Evolutionary conservation across 108 stramenopile species (phyloP).

Genomic region (Epithemia pelagica): DNA sequence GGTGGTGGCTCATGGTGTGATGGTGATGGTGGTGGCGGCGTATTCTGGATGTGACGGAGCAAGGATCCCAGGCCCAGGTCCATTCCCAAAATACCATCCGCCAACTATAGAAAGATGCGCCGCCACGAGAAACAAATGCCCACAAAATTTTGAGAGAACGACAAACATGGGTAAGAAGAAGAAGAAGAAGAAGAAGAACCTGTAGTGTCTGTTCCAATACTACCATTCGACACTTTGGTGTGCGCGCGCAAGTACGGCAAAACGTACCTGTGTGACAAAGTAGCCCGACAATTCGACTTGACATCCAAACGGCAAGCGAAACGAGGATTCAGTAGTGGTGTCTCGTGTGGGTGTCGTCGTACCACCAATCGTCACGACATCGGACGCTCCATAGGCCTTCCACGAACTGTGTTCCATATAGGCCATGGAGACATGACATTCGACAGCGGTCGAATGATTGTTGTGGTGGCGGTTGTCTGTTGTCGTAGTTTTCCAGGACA

Average conservation of each 20-base stretch:
- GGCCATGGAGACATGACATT: no score
- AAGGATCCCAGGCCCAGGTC: no score
- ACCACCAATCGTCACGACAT: slow-evolving; percentile 12
- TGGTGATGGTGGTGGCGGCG: no score
- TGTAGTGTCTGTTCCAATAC: no score
- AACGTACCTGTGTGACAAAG: slow-evolving; percentile 83
- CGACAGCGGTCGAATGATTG: slow-evolving; percentile 14
- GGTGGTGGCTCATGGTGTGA: no score
- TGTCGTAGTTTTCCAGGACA: slow-evolving; percentile 53
- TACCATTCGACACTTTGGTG: slow-evolving; percentile 20
- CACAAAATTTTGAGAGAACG: no score
- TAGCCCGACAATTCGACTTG: slow-evolving; percentile 76
- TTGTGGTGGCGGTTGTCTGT: slow-evolving; percentile 42
- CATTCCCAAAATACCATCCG: no score
- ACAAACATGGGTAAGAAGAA: no score
- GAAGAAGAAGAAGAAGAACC: no score
- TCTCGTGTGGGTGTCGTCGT: slow-evolving; percentile 19
- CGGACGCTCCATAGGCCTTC: slow-evolving; percentile 14
- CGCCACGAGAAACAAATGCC: no score
- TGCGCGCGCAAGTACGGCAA: slow-evolving; percentile 89
- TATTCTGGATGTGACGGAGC: no score
- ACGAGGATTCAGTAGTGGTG: slow-evolving; percentile 23
- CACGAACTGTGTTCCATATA: background rate
- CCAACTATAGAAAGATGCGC: no score
- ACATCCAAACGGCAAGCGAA: slow-evolving; percentile 88